Evolutionary conservation across 306 rosid species (phyloP).

Genomic region (Citrullus colocynthis): DNA sequence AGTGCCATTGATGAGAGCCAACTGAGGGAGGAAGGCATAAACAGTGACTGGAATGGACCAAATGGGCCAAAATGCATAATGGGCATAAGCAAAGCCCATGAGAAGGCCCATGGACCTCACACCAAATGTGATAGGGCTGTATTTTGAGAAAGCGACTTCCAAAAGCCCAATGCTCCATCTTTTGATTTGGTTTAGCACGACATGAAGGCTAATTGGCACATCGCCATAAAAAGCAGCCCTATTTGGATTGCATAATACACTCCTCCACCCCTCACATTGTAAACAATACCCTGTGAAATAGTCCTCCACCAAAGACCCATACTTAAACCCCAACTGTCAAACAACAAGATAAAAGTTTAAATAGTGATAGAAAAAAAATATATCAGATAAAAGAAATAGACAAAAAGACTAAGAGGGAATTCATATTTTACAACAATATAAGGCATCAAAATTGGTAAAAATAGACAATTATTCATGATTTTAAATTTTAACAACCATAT

Average conservation of each 20-base stretch:
- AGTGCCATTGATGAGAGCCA: constrained; percentile 21
- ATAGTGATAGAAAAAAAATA: no score
- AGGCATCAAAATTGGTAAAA: no score
- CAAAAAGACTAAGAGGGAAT: no score
- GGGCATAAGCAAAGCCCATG: constrained; percentile 20
- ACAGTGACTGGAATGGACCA: constrained; percentile 20
- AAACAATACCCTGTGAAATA: constrained; percentile 8
- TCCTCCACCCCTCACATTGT: constrained; percentile 26
- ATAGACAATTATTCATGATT: no score
- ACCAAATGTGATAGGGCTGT: constrained; percentile 17
- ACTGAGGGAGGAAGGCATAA: constrained; percentile 25
- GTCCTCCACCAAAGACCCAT: constrained; percentile 31
- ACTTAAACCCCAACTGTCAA: constrained; percentile 21
- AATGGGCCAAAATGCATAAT: constrained; percentile 10
- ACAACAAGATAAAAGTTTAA: no score
- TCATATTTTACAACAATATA: no score
- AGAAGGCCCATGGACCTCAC: constrained; percentile 9
- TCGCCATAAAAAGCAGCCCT: constrained; percentile 24
- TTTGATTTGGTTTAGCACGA: constrained; percentile 13
- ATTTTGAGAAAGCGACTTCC: constrained; percentile 15
- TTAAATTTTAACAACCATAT: neutral
- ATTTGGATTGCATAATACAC: constrained; percentile 21
- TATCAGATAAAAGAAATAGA: no score
- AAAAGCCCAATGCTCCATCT: constrained; percentile 19
- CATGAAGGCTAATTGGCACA: constrained; percentile 19